Evolutionary conservation across 108 stramenopile species (phyloP), one percentile per base, ranked within the genome.

Genomic region (Mayamaea pseudoterrestris): DNA sequence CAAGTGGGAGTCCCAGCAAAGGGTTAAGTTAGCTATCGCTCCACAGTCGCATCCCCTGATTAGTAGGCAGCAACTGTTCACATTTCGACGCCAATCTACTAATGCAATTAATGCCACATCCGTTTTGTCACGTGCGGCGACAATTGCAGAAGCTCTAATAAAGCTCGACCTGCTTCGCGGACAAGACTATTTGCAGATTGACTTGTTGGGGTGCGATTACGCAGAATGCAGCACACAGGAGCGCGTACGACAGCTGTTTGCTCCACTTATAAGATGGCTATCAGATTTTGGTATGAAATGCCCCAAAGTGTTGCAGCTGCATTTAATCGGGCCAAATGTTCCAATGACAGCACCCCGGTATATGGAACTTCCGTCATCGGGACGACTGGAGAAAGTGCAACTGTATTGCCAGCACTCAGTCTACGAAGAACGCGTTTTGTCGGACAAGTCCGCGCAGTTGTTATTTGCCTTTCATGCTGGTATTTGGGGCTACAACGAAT

Each of bases 401-500:
- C 75, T 73, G 3, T 52, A 46, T 5, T 83, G 80, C 55, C 63
- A 69, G n/a, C 44, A 44, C 6, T 50, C 69, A 17, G 55, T 80
- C 17, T 90, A 90, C 53, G 76, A 90, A 51, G 78, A 83, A 8
- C 70, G 49, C 34, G 26, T 66, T 30, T 14, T 28, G n/a, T 8
- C 18, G 9, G 14, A 44, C 41, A 48, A 53, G 18, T 2, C 42
- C 28, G n/a, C 47, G 62, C 76, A 80, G 55, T 36, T 90, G 37
- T 47, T 59, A 8, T 44, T 90, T 32, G 76, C 79, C 35, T 90
- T 68, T 32, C 82, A 90, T 58, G 81, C 89, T 27, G 89, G 89
- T 2, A 71, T 90, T 31, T 90, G 89, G 89, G 89, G 89, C 0
- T 90, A 90, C 61, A 60, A 65, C 37, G 79, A 82, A 29, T 90